A percentile compares a stretch with the other conserved stretches of the same genome.
Conservation (phyloP, 768 basidiomycete species). For the Leccinum aurantiacum region DNA sequence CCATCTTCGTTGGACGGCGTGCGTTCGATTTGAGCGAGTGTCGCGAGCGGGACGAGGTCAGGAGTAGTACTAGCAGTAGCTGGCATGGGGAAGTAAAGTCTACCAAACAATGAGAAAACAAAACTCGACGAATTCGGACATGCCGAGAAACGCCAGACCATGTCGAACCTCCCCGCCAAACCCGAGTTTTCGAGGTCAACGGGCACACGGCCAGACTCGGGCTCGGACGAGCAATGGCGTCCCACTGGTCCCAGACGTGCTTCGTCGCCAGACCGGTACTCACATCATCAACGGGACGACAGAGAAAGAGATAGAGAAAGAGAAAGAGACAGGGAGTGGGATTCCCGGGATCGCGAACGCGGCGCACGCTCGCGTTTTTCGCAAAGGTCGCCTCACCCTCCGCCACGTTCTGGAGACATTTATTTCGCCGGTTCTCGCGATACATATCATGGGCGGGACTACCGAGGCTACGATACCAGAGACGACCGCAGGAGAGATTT, state of each 20-base stretch:
- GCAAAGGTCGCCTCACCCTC: constrained; percentile 15
- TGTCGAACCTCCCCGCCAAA: constrained; percentile 34
- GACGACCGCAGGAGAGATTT: constrained; percentile 30
- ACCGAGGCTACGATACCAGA: constrained; percentile 20
- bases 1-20: constrained; percentile 85
- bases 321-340: constrained; percentile 20
- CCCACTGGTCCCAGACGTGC: constrained; percentile 15
- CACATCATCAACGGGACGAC: constrained; percentile 24
- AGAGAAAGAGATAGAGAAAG: constrained; percentile 23
- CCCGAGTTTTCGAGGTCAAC: constrained; percentile 29
- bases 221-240: constrained; percentile 26
- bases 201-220: constrained; percentile 16
- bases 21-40: constrained; percentile 69
- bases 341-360: constrained; percentile 14
- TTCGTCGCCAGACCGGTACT: constrained; percentile 26
- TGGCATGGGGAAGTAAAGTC: constrained; percentile 37
- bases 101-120: constrained; percentile 21
- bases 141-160: not conserved
- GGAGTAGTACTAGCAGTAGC: constrained; percentile 27
- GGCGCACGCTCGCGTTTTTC: constrained; percentile 17
- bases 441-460: constrained; percentile 18
- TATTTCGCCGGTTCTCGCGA: constrained; percentile 22
- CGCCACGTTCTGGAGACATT: constrained; percentile 15
- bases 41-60: constrained; percentile 78
- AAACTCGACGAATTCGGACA: not conserved